These are phyloP conservation scores for Talaromyces sp. DNA, from an alignment of 2,329 filamentous ascomycete species.

Conservation along the genomic window DNA sequence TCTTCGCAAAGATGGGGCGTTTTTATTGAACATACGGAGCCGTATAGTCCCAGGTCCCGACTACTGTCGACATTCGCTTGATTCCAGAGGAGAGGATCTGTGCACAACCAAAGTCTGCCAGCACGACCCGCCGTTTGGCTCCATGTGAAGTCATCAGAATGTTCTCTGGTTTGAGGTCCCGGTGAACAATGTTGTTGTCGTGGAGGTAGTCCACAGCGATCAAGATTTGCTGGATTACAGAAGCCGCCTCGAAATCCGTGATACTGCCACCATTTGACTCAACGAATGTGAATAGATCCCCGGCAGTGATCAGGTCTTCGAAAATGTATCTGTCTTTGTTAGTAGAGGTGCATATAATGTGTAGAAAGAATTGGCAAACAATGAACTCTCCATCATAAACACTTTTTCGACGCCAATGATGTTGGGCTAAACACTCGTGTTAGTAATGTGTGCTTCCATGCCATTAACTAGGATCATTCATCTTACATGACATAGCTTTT, in stretches of 20 bases:
- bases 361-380: slow-evolving; percentile 42
- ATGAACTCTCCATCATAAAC: slow-evolving; percentile 52
- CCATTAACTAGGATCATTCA: slow-evolving; percentile 12
- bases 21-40: slow-evolving; percentile 55
- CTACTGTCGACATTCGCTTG: slow-evolving; percentile 53
- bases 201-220: slow-evolving; percentile 61
- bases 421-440: slow-evolving; percentile 50
- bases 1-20: background rate
- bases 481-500: slow-evolving; percentile 54
- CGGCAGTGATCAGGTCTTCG: slow-evolving; percentile 59
- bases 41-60: slow-evolving; percentile 58
- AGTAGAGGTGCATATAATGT: slow-evolving; percentile 16
- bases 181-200: slow-evolving; percentile 55
- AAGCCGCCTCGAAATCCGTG: slow-evolving; percentile 51
- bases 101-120: slow-evolving; percentile 63
- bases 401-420: slow-evolving; percentile 59
- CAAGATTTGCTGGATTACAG: slow-evolving; percentile 56
- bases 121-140: slow-evolving; percentile 53
- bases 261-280: slow-evolving; percentile 51
- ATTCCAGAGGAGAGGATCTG: slow-evolving; percentile 33
- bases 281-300: slow-evolving; percentile 61
- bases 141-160: slow-evolving; percentile 58
- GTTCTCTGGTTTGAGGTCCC: slow-evolving; percentile 65
- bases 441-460: background rate
- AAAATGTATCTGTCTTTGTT: slow-evolving; percentile 55